phyloP scores from a whole-genome alignment of 192 early-diverging fungal species.

The Chytriomyces sp. region DNA sequence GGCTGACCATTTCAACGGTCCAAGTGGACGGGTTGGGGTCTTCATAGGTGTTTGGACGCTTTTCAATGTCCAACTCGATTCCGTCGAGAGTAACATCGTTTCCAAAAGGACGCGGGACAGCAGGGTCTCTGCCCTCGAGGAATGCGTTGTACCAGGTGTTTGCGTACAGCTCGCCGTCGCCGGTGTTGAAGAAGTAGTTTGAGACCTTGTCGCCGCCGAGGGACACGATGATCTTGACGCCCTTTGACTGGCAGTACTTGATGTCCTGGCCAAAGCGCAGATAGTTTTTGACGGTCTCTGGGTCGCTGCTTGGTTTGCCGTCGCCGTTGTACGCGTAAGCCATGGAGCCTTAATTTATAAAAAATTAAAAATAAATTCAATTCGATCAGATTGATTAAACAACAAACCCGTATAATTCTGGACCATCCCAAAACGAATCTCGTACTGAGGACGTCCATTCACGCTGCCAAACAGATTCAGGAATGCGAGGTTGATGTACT shows the following conservation, averaged over 20 bases:
- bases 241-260: constrained; percentile 1
- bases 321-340: background rate
- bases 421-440: background rate
- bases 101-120: constrained; percentile 27
- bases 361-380: background rate
- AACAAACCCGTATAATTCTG: background rate
- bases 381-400: background rate
- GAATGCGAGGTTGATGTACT: constrained; percentile 12
- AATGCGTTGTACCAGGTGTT: constrained; percentile 14
- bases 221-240: constrained; percentile 20
- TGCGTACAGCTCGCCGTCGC: constrained; percentile 17
- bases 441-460: background rate
- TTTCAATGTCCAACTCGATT: constrained; percentile 29
- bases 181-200: background rate
- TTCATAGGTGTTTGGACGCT: background rate
- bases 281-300: background rate
- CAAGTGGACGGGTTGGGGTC: constrained; percentile 7
- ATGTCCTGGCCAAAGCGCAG: constrained; percentile 13
- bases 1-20: constrained; percentile 10
- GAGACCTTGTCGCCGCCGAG: constrained; percentile 23
- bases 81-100: constrained; percentile 20
- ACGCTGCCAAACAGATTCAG: constrained; percentile 1
- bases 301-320: background rate
- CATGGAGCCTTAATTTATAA: background rate
- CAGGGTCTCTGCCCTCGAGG: constrained; percentile 11